Conservation (phyloP, 2,329 filamentous ascomycete genomes). For the Tolypocladium ophioglossoides region DNA sequence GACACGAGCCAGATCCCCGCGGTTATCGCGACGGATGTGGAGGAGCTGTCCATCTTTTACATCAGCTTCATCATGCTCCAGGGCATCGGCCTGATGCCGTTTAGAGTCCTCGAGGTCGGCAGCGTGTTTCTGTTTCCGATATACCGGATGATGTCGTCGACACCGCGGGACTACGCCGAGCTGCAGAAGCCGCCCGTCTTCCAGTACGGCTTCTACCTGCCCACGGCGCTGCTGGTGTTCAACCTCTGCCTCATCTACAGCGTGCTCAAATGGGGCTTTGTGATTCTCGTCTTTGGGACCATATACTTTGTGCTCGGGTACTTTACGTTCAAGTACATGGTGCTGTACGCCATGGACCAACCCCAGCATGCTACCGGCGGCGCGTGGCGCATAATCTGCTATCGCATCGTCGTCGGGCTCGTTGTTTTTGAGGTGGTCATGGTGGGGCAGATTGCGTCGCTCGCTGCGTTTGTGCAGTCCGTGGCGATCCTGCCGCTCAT, state of each 20-base stretch:
- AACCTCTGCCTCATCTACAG: conserved; percentile 96
- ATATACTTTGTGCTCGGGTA: conserved; percentile 76
- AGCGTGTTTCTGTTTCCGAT: conserved; percentile 77
- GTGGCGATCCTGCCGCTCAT: conserved; percentile 67
- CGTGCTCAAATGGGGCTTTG: conserved; percentile 67
- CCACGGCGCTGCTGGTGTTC: conserved; percentile 84
- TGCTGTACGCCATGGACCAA: conserved; percentile 97
- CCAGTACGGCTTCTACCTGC: conserved; percentile 92
- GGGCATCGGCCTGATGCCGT: conserved; percentile 84
- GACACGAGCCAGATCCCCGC: conserved; percentile 72
- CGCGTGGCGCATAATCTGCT: conserved; percentile 95
- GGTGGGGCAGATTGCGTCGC: conserved; percentile 72
- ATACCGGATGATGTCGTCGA: conserved; percentile 66
- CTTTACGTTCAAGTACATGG: conserved; percentile 93
- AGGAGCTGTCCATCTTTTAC: conserved; percentile 72
- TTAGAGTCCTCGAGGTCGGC: conserved; percentile 83
- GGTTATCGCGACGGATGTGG: conserved; percentile 65
- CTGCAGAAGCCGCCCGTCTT: conserved; percentile 76
- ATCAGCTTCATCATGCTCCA: conserved; percentile 91
- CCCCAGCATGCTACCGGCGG: conserved; percentile 86
- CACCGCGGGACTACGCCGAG: conserved; percentile 80
- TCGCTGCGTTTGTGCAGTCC: conserved; percentile 62
- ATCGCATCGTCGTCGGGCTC: conserved; percentile 76
- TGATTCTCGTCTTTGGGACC: conserved; percentile 72
- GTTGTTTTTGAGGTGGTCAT: conserved; percentile 87